Evolutionary conservation across 2,329 filamentous ascomycete species (phyloP), one percentile per base, ranked within the genome.

Genomic region (Scopulariopsis brevicaulis): DNA sequence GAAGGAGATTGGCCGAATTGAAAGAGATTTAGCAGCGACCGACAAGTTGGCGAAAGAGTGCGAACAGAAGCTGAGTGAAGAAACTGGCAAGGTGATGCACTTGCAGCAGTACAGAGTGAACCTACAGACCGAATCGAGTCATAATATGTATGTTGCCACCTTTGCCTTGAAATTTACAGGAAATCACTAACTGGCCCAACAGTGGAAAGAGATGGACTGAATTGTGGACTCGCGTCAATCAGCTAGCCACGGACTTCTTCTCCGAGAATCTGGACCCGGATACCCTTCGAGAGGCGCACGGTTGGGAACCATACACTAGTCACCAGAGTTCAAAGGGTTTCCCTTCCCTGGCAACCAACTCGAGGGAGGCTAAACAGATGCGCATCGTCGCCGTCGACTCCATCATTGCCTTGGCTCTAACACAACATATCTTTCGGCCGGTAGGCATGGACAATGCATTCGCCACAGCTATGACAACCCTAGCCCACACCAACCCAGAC

Each of bases 91-190:
- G 34, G 53, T 54, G 32, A n/a, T 11, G 53, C n/a, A 40, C 2
- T 22, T 54, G 53, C 34, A 54, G 22, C 53, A 54, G 53, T 40
- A 54, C 53, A 54, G 53, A 20, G 53, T 54, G 32, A 34, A 54
- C 5, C 53, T 54, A 10, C n/a, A 20, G 14, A 18, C 10, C 34
- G 53, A 40, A 24, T 25, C 53, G 3, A 10, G 24, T 18, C n/a
- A 43, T 12, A 20, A 28, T 15, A 22, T 54, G 34, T 40, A 24
- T 18, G 32, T 22, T 22, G 5, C 7, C 12, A 34, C 8, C 18
- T 40, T 40, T 32, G n/a, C 11, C 6, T 4, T 34, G 14, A 37
- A 6, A 11, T 22, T 11, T 24, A 24, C n/a, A 10, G n/a, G 22
- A 7, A 18, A 32, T 22, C 2, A 24, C 37, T 54, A 25, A 54